Conservation (phyloP, 2,329 filamentous ascomycete genomes). For the Hypoxylon sp. region DNA sequence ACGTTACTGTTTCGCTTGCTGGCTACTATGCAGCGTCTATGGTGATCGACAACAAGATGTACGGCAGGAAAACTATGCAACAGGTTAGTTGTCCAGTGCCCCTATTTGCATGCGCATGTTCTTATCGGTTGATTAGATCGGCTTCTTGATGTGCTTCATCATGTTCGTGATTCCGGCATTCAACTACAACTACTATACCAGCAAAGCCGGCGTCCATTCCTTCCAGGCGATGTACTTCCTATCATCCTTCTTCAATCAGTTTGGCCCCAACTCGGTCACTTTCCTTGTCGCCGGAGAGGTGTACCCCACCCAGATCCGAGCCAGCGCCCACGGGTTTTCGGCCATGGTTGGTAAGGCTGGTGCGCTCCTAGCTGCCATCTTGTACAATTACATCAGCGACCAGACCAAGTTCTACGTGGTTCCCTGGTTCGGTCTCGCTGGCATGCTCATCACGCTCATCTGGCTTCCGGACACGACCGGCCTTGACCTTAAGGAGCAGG, state of each 20-base stretch:
- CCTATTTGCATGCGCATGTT: not conserved
- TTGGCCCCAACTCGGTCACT: conserved; percentile 94
- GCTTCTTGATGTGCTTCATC: conserved; percentile 93
- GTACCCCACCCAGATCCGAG: conserved; percentile 94
- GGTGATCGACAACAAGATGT: conserved; percentile 94
- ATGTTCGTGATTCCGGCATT: conserved; percentile 94
- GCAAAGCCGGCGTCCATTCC: conserved; percentile 75
- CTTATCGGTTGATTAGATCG: conserved; percentile 59
- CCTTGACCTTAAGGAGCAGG: conserved; percentile 96
- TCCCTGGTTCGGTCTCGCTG: conserved; percentile 89
- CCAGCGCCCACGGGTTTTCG: conserved; percentile 94
- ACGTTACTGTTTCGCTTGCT: conserved; percentile 84
- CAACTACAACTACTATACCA: conserved; percentile 85
- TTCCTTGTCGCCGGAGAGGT: conserved; percentile 97
- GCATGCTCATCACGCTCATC: conserved; percentile 82
- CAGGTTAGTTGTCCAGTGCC: conserved; percentile 57
- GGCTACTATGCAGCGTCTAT: conserved; percentile 93
- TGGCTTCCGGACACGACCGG: conserved; percentile 98
- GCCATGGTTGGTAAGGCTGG: conserved; percentile 91
- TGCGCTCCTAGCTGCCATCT: conserved; percentile 84
- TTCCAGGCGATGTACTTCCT: conserved; percentile 99
- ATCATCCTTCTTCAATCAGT: conserved; percentile 99
- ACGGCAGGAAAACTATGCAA: conserved; percentile 96
- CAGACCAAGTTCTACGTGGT: conserved; percentile 91
- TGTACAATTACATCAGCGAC: conserved; percentile 94